Evolutionary conservation across 495 filamentous ascomycete genomes (phyloP), one percentile per base, ranked within the genome.

Genomic region (Penicillium mononematosum): DNA sequence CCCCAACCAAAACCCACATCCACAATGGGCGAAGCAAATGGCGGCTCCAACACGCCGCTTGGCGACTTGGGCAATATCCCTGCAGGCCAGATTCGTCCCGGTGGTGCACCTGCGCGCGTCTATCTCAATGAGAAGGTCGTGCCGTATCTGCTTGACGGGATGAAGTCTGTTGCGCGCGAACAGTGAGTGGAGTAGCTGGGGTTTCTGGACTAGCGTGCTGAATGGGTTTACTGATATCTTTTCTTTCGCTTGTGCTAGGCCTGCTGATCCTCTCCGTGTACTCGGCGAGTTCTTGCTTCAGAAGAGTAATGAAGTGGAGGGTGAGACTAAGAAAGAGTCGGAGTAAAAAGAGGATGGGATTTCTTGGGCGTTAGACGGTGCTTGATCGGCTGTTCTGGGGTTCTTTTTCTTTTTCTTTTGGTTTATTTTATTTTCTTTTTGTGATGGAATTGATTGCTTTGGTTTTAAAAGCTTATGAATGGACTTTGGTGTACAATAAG

Each of bases 121-220:
- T 98, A 96, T 73, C 75, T 98, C 70, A 98, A 98, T 63, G 79
- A 85, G 67, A 92, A 91, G 66, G 84, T 98, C 53, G 93, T 92
- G 16, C 88, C 86, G 8, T 83, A 86, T 51, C 67, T 98, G 59
- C 70, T 98, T 34, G 92, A 97, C 63, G 94, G 90, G 7, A 92
- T 98, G 91, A 98, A 96, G 80, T 75, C 81, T 61, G 61, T 98
- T 36, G 90, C 89, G 3, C 85, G 83, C 58, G 86, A 92, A 47
- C 89, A 92, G 92, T 95, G 75, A 69, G 89, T 62, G 19, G 4
- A 20, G 42, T 32, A 14, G 5, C 12, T 46, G n/a, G 24, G 1
- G 22, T 42, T 8, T 19, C 11, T n/a, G 2, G 27, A 16, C n/a
- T 31, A 0, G 27, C 7, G 11, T n/a, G 19, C 20, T 27, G 29